Evolutionary conservation across 2,329 filamentous ascomycete species (phyloP).

Genomic region (Alternaria sp.): DNA sequence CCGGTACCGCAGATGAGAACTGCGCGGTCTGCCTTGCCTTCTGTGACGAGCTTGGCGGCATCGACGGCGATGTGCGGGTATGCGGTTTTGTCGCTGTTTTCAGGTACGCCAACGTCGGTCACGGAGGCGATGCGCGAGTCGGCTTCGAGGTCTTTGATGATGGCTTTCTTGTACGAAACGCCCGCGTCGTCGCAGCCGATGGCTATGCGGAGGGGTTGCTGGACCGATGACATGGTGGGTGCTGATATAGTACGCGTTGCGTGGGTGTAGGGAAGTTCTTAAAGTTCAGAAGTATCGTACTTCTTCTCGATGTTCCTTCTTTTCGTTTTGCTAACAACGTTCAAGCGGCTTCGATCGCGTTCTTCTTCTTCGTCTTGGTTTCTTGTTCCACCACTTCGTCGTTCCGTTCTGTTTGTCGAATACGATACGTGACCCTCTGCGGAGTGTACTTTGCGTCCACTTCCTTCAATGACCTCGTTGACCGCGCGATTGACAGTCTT

Average conservation of each 20-base stretch:
- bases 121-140: constrained; percentile 71
- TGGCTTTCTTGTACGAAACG: constrained; percentile 76
- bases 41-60: constrained; percentile 69
- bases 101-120: constrained; percentile 75
- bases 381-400: background rate
- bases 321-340: constrained; percentile 15
- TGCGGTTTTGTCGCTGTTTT: constrained; percentile 73
- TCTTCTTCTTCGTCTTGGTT: constrained; percentile 8
- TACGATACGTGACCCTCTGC: constrained; percentile 33
- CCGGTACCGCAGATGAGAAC: constrained; percentile 86
- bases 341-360: constrained; percentile 2
- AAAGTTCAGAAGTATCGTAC: constrained; percentile 45
- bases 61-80: constrained; percentile 81
- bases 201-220: constrained; percentile 60
- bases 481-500: constrained; percentile 39
- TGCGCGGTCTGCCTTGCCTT: constrained; percentile 74
- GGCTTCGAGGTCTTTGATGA: constrained; percentile 74
- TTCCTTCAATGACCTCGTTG: constrained; percentile 38
- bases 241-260: background rate
- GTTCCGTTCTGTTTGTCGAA: constrained; percentile 16
- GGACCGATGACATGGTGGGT: constrained; percentile 13
- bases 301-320: constrained; percentile 27
- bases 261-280: background rate
- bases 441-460: constrained; percentile 29
- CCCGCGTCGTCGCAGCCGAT: constrained; percentile 75